Evolutionary conservation across 2,329 filamentous ascomycete species (phyloP), one percentile per base, ranked within the genome.

Genomic region (Paracamarosporium sp.): DNA sequence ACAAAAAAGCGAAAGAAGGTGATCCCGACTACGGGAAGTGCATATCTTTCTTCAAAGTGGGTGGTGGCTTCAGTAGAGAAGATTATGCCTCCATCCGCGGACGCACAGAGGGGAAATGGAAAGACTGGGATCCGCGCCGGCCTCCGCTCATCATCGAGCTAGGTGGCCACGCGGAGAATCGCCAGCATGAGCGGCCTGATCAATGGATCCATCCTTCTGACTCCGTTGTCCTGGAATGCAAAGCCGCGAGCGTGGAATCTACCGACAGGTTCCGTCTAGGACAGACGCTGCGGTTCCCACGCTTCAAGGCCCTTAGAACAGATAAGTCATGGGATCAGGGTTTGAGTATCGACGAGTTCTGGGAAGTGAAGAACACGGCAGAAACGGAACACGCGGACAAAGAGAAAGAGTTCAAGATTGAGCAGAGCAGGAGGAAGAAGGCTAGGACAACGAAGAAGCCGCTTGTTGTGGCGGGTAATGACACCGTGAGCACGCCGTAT

Each of bases 11-110:
- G 30, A 83, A 90, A 31, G 79, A 82, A 33, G 76, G 77, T 24
- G 80, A 79, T 11, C 68, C 75, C 5, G 84, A 88, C 60, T 84
- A 87, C 0, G 89, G 91, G 77, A 93, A 92, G 74, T 96, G 88
- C 70, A 91, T 88, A 68, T 97, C 93, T n/a, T 97, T 99, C 79
- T 96, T 93, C 83, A 97, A 95, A 76, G 95, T 99, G 15, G 95
- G 95, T n/a, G 95, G 95, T 52, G 95, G 95, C 0, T 93, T 98
- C 74, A 88, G 86, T 13, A 89, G 87, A 0, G 87, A 90, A 51
- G 95, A 99, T 70, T 98, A 97, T 73, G 88, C 90, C 0, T 87
- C 90, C 56, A 89, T 99, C 44, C 84, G 88, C 5, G 92, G 96
- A 68, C 84, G 88, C 24, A 98, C 94, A 0, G 91, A 97, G 57